Conservation (phyloP, 805 yeast genomes). For the Candida coleopterorum region DNA sequence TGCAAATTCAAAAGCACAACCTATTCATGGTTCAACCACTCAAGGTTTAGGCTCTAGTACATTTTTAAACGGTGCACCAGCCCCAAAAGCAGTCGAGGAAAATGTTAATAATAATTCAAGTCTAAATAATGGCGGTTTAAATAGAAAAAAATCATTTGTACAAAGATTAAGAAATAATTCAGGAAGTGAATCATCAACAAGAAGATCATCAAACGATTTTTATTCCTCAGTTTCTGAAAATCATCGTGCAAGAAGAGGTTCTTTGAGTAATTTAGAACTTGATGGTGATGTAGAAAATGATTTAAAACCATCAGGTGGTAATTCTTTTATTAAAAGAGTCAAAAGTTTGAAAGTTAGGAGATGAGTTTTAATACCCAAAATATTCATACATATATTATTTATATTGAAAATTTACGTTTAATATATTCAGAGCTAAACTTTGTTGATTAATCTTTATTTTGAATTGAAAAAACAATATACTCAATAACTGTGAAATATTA, state of each 20-base stretch:
- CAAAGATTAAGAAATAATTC: conserved; percentile 53
- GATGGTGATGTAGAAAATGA: conserved; percentile 11
- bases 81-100: conserved; percentile 42
- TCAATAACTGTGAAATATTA: too few relatives aligned
- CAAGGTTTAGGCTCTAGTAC: conserved; percentile 90
- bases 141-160: conserved; percentile 80
- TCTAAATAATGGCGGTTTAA: conserved; percentile 42
- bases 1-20: conserved; percentile 59
- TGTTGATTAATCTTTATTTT: too few relatives aligned
- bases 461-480: too few relatives aligned
- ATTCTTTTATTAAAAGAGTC: conserved; percentile 74
- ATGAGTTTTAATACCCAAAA: too few relatives aligned
- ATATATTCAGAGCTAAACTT: too few relatives aligned
- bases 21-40: conserved; percentile 82
- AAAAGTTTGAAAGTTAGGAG: conserved; percentile 75
- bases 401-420: too few relatives aligned
- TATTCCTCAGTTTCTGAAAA: conserved; percentile 8
- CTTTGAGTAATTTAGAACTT: conserved; percentile 11
- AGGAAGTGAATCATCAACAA: conserved; percentile 24
- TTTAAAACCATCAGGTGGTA: conserved; percentile 26
- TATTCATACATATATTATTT: too few relatives aligned
- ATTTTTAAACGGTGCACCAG: conserved; percentile 95
- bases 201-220: conserved; percentile 28
- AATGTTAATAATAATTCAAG: conserved; percentile 25
- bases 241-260: conserved; percentile 11